Conservation (phyloP, 2,329 filamentous ascomycete species). For the Fusarium sp. region DNA sequence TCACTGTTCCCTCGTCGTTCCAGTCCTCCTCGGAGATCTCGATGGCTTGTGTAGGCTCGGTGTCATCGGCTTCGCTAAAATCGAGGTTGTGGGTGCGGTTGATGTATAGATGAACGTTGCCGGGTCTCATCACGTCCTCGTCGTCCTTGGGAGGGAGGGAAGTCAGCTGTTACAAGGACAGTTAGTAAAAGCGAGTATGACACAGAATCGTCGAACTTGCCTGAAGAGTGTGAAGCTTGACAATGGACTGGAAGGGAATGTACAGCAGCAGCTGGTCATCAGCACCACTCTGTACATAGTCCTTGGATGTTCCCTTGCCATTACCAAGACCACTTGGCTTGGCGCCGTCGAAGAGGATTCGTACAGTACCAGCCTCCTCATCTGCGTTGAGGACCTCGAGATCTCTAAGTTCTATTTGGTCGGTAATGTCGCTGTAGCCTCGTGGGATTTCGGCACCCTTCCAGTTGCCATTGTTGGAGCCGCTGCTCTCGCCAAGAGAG, state of each 20-base stretch:
- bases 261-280: constrained; percentile 97
- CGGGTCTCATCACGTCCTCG: constrained; percentile 83
- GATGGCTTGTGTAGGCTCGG: constrained; percentile 82
- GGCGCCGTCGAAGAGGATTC: constrained; percentile 77
- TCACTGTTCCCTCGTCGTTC: constrained; percentile 82
- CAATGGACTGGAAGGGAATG: constrained; percentile 85
- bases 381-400: constrained; percentile 92
- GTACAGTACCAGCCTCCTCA: constrained; percentile 78
- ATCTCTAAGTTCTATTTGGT: constrained; percentile 81
- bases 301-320: constrained; percentile 67
- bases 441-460: constrained; percentile 79
- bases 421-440: constrained; percentile 86
- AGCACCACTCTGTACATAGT: constrained; percentile 97
- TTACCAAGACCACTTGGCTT: constrained; percentile 75
- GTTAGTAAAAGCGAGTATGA: constrained; percentile 30
- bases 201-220: constrained; percentile 55
- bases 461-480: constrained; percentile 68
- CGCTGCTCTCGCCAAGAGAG: constrained; percentile 60
- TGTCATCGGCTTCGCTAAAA: constrained; percentile 94
- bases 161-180: constrained; percentile 74
- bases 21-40: constrained; percentile 81
- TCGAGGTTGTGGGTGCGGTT: constrained; percentile 92
- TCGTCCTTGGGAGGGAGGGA: constrained; percentile 79
- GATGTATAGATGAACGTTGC: constrained; percentile 85
- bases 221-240: constrained; percentile 90